A percentile compares a stretch with the other conserved stretches of the same genome.
Evolutionary conservation across 129 eudicot species (phyloP).

Genomic region (Rutidosis leptorrhynchoides): DNA sequence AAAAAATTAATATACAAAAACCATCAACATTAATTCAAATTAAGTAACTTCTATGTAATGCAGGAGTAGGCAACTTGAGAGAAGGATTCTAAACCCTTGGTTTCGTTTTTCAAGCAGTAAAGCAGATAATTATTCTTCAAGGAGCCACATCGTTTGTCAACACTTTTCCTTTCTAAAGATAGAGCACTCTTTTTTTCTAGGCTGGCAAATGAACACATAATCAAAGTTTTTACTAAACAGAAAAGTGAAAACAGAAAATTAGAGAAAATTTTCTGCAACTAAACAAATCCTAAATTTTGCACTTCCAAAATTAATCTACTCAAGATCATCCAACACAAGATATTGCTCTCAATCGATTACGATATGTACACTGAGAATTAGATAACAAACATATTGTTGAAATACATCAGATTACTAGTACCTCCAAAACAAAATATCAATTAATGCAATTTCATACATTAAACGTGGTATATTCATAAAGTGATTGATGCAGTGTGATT

Average conservation of each 20-base stretch:
- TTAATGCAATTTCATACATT: background rate
- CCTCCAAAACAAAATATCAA: background rate
- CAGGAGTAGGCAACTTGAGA: background rate
- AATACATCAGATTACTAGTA: background rate
- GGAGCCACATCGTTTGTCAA: too few relatives aligned
- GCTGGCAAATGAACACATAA: too few relatives aligned
- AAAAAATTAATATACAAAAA: background rate
- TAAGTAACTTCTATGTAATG: slow-evolving; percentile 1
- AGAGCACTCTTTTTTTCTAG: too few relatives aligned
- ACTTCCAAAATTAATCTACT: background rate
- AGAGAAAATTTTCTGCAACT: too few relatives aligned
- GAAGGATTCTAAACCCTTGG: background rate
- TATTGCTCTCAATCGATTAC: background rate
- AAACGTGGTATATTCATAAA: background rate
- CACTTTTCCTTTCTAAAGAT: too few relatives aligned
- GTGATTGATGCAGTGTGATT: background rate
- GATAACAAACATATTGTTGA: background rate
- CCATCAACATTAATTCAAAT: background rate
- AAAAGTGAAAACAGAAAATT: too few relatives aligned
- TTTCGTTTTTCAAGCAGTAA: background rate
- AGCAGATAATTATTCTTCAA: slow-evolving; percentile 16
- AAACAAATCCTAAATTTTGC: background rate
- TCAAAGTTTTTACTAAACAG: too few relatives aligned
- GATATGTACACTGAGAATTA: background rate
- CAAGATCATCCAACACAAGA: background rate